Evolutionary conservation across 192 early-diverging fungal genomes (phyloP), one percentile per base, ranked within the genome.

Genomic region (Backusella australiensis): DNA sequence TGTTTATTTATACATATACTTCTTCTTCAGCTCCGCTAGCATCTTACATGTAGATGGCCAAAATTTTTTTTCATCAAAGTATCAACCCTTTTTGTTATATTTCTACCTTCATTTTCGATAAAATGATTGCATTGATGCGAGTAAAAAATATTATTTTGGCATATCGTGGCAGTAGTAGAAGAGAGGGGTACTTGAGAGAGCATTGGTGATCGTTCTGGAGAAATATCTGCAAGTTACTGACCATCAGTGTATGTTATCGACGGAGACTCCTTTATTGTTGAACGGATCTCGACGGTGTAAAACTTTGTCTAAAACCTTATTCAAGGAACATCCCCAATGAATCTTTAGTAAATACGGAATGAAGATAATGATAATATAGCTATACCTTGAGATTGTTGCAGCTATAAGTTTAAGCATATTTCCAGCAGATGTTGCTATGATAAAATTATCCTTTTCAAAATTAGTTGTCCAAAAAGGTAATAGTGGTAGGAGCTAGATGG

Each of bases 301-400:
- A 92, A 5, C 86, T 87, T 36, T 67, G 52, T 9, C 79, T 63
- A 82, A 95, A 94, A 35, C 85, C 91, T 35, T 77, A 67, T 39
- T 94, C 91, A 80, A 98, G 96, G 70, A 95, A 97, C 26, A 85
- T 82, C 74, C 94, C 93, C 21, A 98, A 82, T 44, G 90, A 88
- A 41, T 92, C 93, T 78, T 98, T 95, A 19, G 89, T 91, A 72
- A 97, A 80, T 93, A 34, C 92, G 71, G 52, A 78, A 78, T 26
- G 63, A 74, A 34, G 77, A 67, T 35, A 69, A 11, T 3, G 66
- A 19, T 3, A 75, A 29, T 29, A 29, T 29, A 29, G 21, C 26
- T 75, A 66, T 3, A 75, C 15, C 12, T 32, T 32, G 32, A 32
- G 32, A 32, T 32, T 32, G 32, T 32, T 32, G 32, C 3, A 32